Evolutionary conservation across 2,329 filamentous ascomycete species (phyloP), one percentile per base, ranked within the genome.

Genomic region (Pseudogymnoascus sp.): DNA sequence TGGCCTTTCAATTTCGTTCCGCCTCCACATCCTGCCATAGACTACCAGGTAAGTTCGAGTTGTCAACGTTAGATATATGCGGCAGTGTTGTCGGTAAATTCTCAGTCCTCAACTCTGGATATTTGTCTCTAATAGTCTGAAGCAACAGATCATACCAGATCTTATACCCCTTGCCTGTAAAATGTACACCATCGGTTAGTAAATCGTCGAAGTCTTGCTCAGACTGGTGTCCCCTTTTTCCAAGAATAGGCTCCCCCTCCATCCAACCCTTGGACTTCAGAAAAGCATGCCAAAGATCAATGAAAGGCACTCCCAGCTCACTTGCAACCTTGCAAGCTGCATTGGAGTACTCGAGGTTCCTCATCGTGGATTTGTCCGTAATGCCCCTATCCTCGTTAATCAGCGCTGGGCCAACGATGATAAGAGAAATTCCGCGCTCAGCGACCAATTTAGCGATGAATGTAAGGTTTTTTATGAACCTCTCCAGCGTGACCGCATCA

Each of bases 271-370:
- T 61, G 22, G 59, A 33, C 59, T 61, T 61, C 19, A 26, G 12
- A 24, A 61, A 61, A 40, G 31, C 59, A 61, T 61, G 59, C 59
- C 59, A 61, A n/a, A 61, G 22, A 26, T 61, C 59, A 61, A 61
- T 61, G 41, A 43, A 61, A 10, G 59, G 59, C n/a, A 61, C 14
- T 11, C 22, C 37, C n/a, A 61, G 28, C n/a, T 33, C 14, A 14
- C 41, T 41, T 22, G 59, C 31, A 61, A 61, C 4, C n/a, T 61
- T 41, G n/a, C 41, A 24, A 19, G 59, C 59, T 41, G 59, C 33
- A 16, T 41, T 41, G 16, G 59, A 61, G 37, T 16, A 61, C 31
- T 37, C 59, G 8, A 37, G 31, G 28, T 61, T 61, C n/a, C 37
- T 61, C 59, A 41, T 22, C 12, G 31, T 61, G 31, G 19, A 37